A percentile compares a stretch with the other conserved stretches of the same genome.
phyloP scores from a whole-genome alignment of 1,284 basidiomycete species.

The Volvariella surrecta region DNA sequence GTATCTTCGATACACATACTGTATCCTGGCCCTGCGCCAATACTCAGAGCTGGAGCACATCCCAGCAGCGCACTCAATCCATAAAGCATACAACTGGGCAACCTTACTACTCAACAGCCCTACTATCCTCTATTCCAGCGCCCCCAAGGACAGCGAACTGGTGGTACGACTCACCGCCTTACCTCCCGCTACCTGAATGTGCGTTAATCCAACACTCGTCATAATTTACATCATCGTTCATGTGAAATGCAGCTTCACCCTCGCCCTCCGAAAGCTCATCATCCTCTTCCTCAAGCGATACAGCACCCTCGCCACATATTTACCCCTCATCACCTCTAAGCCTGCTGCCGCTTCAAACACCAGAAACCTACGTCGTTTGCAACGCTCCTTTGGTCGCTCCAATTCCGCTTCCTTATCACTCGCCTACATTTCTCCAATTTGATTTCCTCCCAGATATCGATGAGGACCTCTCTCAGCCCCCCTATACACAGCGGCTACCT shows the following conservation, averaged over 20 bases:
- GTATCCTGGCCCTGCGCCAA: no score
- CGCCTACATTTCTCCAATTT: constrained; percentile 58
- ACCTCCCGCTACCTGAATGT: constrained; percentile 6
- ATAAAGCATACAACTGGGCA: no score
- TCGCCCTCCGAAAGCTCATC: not conserved
- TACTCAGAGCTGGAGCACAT: no score
- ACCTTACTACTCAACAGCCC: no score
- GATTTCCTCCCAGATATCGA: constrained; percentile 52
- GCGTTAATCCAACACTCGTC: not conserved
- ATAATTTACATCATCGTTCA: not conserved
- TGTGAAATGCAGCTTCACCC: no score
- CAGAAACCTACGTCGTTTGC: constrained; percentile 32
- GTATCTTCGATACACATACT: not conserved
- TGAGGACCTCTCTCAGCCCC: constrained; percentile 60
- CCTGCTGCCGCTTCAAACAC: not conserved
- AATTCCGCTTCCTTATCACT: constrained; percentile 58
- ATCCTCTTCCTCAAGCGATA: not conserved
- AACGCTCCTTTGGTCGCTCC: constrained; percentile 58
- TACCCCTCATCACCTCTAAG: constrained; percentile 2
- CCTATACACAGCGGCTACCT: constrained; percentile 42
- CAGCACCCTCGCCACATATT: constrained; percentile 1
- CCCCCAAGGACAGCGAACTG: no score
- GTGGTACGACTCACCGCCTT: not conserved
- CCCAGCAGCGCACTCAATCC: no score
- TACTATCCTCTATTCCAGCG: no score